Evolutionary conservation across 805 yeast genomes (phyloP).

Genomic region (Myxozyma neglecta): DNA sequence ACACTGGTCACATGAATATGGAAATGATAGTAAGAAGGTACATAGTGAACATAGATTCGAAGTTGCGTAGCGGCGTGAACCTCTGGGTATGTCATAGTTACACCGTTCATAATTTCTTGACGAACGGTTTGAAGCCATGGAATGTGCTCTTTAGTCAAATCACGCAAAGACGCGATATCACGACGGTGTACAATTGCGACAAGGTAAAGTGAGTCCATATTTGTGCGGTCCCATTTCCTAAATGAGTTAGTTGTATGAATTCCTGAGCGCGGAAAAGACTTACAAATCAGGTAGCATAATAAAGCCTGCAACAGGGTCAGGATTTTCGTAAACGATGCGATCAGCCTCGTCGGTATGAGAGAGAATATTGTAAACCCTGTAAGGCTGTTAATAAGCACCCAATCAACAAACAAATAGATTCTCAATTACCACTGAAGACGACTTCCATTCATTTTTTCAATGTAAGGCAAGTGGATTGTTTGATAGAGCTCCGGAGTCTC

Average conservation of each 20-base stretch:
- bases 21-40: conserved; percentile 94
- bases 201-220: conserved; percentile 68
- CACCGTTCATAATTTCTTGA: conserved; percentile 48
- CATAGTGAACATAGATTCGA: conserved; percentile 81
- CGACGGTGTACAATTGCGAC: conserved; percentile 70
- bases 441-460: conserved; percentile 71
- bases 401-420: not conserved
- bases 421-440: conserved; percentile 66
- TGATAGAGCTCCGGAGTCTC: conserved; percentile 83
- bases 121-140: conserved; percentile 56
- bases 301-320: conserved; percentile 56
- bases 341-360: conserved; percentile 83
- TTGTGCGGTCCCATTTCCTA: conserved; percentile 80
- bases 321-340: conserved; percentile 67
- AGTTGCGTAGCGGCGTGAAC: conserved; percentile 54
- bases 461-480: conserved; percentile 67
- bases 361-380: conserved; percentile 69
- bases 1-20: conserved; percentile 87
- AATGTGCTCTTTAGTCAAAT: conserved; percentile 60
- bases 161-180: conserved; percentile 74
- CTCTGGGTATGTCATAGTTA: conserved; percentile 49
- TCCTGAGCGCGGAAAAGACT: conserved; percentile 1
- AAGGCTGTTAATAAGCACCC: not conserved
- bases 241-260: not conserved
- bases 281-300: conserved; percentile 84